Base-by-base conservation (phyloP, 805 yeast genomes). In the Spathaspora gorwiae region DNA sequence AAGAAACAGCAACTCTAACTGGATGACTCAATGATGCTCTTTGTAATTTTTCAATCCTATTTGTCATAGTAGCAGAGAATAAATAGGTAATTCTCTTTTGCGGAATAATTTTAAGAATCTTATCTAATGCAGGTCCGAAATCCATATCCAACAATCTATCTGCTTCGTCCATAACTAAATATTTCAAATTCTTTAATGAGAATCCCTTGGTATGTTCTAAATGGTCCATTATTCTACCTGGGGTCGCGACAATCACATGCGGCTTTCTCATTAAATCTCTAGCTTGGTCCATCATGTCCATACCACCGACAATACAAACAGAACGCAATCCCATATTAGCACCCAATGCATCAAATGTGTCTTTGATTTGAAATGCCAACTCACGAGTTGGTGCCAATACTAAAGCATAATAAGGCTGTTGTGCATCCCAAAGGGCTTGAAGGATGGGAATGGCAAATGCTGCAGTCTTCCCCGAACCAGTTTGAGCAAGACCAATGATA, bases 381-480 rank as follows among this genome's bases (percentile, higher is more conserved):
- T 86, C 95, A 72, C 95, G 78, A 1, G 95, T 86, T 45, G 95
- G 95, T 0, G 92, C 87, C 53, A 94, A 65, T 1, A 94, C 94
- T 54, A 94, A 81, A 4, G 95, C 96, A 65, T 81, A 94, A 56
- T 87, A 86, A 3, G 97, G 90, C 2, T 84, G 75, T 57, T 92
- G 96, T 26, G 84, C 90, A 45, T 88, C 81, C 89, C 96, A 90
- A 40, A 94, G 72, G 1, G 88, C 83, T 63, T 94, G 97, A 30
- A 94, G 73, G 38, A 94, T 88, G 1, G 99, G 99, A 42, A 94
- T 81, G 7, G 98, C 97, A 73, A 94, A 94, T 0, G 99, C 99
- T 0, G 98, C 99, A 0, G 99, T 94, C 65, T 92, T 92, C 52
- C 99, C 99, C 4, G 97, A 88, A 38, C 99, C 99, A 0, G 99